Evolutionary conservation across 306 rosid species (phyloP).

Genomic region (Vigna hirtella): DNA sequence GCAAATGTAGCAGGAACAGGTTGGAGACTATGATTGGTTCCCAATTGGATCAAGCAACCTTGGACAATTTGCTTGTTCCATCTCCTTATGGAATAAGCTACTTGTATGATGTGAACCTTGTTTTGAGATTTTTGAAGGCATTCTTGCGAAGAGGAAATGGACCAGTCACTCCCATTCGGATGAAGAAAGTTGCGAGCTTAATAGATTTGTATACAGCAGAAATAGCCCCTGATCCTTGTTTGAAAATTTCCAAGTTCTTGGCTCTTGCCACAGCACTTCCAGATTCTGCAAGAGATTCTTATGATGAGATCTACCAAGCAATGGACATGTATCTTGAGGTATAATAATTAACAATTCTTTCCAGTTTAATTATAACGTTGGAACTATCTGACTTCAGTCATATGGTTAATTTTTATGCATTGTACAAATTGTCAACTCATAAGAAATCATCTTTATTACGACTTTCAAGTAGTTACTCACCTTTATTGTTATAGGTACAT

Average conservation of each 20-base stretch:
- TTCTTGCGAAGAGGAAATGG: slow-evolving; percentile 52
- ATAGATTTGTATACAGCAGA: slow-evolving; percentile 89
- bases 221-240: slow-evolving; percentile 93
- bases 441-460: background rate
- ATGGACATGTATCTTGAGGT: slow-evolving; percentile 92
- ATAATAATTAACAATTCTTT: slow-evolving; percentile 35
- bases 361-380: background rate
- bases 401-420: background rate
- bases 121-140: slow-evolving; percentile 75
- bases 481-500: slow-evolving; percentile 68
- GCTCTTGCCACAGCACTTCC: slow-evolving; percentile 76
- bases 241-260: slow-evolving; percentile 76
- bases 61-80: slow-evolving; percentile 91
- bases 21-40: slow-evolving; percentile 87
- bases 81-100: slow-evolving; percentile 71
- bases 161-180: slow-evolving; percentile 46
- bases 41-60: slow-evolving; percentile 78
- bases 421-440: background rate
- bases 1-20: slow-evolving; percentile 68
- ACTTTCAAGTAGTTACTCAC: slow-evolving; percentile 12
- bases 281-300: slow-evolving; percentile 81
- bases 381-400: slow-evolving; percentile 1
- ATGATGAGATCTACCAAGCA: slow-evolving; percentile 82
- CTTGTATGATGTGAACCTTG: slow-evolving; percentile 86
- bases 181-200: slow-evolving; percentile 70